Evolutionary conservation across 352 stramenopile species (phyloP), one percentile per base, ranked within the genome.

Genomic region (Globisporangium paroecandrum): DNA sequence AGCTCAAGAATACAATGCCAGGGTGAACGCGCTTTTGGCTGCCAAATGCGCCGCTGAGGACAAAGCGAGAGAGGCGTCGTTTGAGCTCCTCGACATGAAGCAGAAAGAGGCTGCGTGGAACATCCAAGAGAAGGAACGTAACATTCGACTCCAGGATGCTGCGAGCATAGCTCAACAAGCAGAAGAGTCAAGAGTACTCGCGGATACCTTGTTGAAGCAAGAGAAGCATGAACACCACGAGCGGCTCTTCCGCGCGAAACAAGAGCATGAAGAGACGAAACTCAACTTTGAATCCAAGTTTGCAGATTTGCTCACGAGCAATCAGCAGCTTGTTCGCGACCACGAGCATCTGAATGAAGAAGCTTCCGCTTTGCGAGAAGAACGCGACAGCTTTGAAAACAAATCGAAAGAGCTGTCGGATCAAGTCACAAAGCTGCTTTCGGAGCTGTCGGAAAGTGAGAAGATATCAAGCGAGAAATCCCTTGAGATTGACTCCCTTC

Each of bases 41-140:
- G 66, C 79, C 5, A 77, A 73, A 22, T 53, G 65, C 4, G 82
- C 69, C 34, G 62, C 85, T 24, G 76, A 89, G 60, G 74, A 80
- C 25, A 88, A 89, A 63, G 70, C 77, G 22, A 64, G 65, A 18
- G 74, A 81, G 13, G 64, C 69, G 12, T 77, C 82, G 9, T 65
- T 87, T 20, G 78, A 91, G 56, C 69, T 93, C 46, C 69, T 87
- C 0, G 72, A 83, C 1, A 74, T 83, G 29, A 90, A 90, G 67
- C 74, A 91, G 64, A 82, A 82, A 12, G 77, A 91, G 62, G 70
- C 72, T 32, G 83, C 83, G 3, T 90, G 77, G 79, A 83, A 69
- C 8, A 69, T 91, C 36, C 74, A 83, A 20, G 72, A 77, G 12
- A 72, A 76, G n/a, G 64, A 83, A 46, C 71, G 77, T 18, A 62